Conservation (phyloP, 805 yeast species). For the Hyphopichia homilentoma region DNA sequence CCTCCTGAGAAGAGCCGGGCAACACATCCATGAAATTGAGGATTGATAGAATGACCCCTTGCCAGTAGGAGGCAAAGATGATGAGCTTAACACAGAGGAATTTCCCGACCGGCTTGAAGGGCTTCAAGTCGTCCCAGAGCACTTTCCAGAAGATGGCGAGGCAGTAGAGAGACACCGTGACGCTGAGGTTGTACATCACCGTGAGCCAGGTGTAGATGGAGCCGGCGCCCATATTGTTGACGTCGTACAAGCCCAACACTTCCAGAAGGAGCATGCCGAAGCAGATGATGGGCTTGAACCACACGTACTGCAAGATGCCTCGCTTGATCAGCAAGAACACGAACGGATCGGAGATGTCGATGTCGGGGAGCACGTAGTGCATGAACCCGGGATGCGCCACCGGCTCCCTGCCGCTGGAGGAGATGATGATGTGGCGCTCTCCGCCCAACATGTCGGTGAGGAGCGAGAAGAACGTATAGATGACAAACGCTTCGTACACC, state of each 20-base stretch:
- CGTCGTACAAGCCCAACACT: conserved; percentile 46
- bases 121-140: conserved; percentile 68
- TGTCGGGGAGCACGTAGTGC: conserved; percentile 45
- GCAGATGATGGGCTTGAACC: conserved; percentile 87
- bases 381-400: conserved; percentile 59
- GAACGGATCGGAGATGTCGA: conserved; percentile 85
- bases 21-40: conserved; percentile 47
- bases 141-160: conserved; percentile 92
- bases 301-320: conserved; percentile 88
- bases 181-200: conserved; percentile 71
- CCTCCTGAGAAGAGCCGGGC: conserved; percentile 26
- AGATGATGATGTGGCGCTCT: conserved; percentile 76
- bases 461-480: conserved; percentile 85
- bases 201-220: conserved; percentile 64
- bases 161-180: conserved; percentile 76
- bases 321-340: conserved; percentile 75
- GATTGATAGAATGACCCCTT: conserved; percentile 61
- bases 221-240: conserved; percentile 42
- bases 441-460: conserved; percentile 87
- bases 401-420: conserved; percentile 69
- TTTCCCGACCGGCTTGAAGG: conserved; percentile 87
- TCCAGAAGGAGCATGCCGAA: conserved; percentile 47
- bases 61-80: conserved; percentile 99
- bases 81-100: conserved; percentile 90
- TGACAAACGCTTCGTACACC: conserved; percentile 92